Evolutionary conservation across 208 protist genomes (phyloP).

Genomic region (Leptomonas seymouri): DNA sequence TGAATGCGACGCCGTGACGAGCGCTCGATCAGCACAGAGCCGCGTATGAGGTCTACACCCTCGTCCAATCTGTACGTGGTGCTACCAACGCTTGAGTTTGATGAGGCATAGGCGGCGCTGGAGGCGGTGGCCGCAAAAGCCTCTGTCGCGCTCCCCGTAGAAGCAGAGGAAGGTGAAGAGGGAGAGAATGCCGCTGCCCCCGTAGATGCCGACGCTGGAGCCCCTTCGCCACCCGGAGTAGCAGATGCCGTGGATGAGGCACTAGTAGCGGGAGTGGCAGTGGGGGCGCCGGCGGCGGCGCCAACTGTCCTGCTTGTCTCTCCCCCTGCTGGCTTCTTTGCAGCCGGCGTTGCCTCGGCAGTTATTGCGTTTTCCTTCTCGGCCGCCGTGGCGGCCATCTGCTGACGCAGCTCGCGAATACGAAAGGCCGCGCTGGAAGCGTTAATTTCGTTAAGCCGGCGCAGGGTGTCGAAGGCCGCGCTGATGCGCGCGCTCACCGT

Average conservation of each 20-base stretch:
- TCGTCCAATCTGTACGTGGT: slow-evolving; percentile 24
- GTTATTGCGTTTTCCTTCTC: not conserved
- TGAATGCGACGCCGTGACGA: slow-evolving; percentile 56
- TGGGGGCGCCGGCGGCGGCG: not conserved
- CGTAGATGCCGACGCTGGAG: not conserved
- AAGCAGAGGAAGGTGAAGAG: not conserved
- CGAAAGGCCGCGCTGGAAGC: slow-evolving; percentile 23
- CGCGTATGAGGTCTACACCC: slow-evolving; percentile 42
- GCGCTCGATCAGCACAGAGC: slow-evolving; percentile 68
- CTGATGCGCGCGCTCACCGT: slow-evolving; percentile 39
- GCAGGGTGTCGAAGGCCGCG: slow-evolving; percentile 64
- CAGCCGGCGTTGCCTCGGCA: not conserved
- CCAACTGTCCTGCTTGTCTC: not conserved
- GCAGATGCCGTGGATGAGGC: not conserved
- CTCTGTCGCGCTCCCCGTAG: not conserved
- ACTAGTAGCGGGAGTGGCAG: not conserved
- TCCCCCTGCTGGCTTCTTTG: not conserved
- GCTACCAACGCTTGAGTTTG: slow-evolving; percentile 8
- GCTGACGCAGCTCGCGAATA: slow-evolving; percentile 29
- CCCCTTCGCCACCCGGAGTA: not conserved
- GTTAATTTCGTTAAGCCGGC: slow-evolving; percentile 56
- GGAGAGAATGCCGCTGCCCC: not conserved
- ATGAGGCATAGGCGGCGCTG: slow-evolving; percentile 4
- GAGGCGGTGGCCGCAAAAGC: not conserved
- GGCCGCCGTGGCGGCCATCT: slow-evolving; percentile 18